Base-by-base conservation (phyloP, 83 land plant species). In the Picea abies region DNA sequence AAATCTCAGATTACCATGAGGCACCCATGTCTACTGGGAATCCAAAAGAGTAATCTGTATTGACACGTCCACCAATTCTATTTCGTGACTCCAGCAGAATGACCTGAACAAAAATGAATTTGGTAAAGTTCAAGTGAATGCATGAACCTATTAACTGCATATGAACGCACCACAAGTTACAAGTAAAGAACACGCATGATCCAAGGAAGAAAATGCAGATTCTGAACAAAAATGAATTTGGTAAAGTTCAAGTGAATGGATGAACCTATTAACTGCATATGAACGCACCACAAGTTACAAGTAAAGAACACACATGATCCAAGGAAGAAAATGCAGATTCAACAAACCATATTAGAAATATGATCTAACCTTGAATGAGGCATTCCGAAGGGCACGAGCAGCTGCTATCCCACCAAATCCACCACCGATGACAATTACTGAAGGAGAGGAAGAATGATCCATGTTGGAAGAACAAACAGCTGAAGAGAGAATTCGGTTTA, bases 1-100 rank as follows among this genome's bases (percentile, higher is more conserved):
- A 63, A 68, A 23, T 63, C 62, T 61, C 69, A 83, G 68, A 82
- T 83, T 89, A 86, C 99, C 99, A 97, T 84, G 98, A 96, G 25
- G 99, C 99, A 61, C 99, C 98, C 97, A 97, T 94, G 82, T 97
- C 99, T 35, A 97, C 94, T 10, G 99, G 99, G 75, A 89, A 96
- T 35, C 98, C 99, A 89, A 96, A 94, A 47, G 97, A 91, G 79
- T 96, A 94, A 60, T 96, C 97, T 35, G 99, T 97, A 80, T 91
- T 87, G 12, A 96, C 91, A 19, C 99, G 97, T 15, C 99, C 99
- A 70, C 99, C 98, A 82, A 97, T 83, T 79, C 99, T 93, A 82
- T 94, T 82, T 26, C 97, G 85, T 76, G 99, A 97, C 85, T 97
- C 99, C 79, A 97, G 82, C 82, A 97, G 80, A 68, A 90, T 66